Conservation (phyloP, 164 flowering plant genomes). For the Dillenia suffruticosa region DNA sequence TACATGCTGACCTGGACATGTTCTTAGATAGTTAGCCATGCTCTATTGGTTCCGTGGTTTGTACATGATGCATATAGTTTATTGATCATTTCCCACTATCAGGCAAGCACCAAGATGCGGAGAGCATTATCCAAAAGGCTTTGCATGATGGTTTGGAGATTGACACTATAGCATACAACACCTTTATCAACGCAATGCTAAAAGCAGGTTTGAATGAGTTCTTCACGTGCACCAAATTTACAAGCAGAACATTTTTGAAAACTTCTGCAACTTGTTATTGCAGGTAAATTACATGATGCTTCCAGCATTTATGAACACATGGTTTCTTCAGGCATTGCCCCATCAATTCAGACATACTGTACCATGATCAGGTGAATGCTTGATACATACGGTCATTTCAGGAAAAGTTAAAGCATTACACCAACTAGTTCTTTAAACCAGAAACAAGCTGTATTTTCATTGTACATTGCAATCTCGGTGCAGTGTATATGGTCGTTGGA, state of each 20-base stretch:
- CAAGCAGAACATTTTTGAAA: neutral
- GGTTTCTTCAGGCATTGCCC: constrained; percentile 48
- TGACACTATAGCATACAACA: constrained; percentile 88
- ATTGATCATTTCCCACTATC: constrained; percentile 7
- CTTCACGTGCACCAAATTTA: neutral
- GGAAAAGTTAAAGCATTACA: neutral
- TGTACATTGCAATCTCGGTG: constrained; percentile 6
- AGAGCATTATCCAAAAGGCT: constrained; percentile 39
- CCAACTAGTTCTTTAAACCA: neutral
- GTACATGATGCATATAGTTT: no score
- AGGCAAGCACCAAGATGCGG: constrained; percentile 70
- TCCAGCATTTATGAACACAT: constrained; percentile 63
- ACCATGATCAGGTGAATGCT: constrained; percentile 77
- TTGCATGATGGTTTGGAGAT: constrained; percentile 46
- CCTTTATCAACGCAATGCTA: constrained; percentile 85
- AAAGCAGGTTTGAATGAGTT: constrained; percentile 58
- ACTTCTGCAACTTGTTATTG: constrained; percentile 12
- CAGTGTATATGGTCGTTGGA: constrained; percentile 86
- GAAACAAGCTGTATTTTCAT: neutral
- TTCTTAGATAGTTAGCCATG: no score
- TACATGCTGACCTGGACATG: no score
- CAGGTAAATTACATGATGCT: constrained; percentile 81
- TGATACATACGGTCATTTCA: neutral
- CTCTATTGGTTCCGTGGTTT: no score
- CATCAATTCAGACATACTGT: constrained; percentile 81